Base-by-base conservation (phyloP, 305 asterid genomes). In the Monarda citriodora region DNA sequence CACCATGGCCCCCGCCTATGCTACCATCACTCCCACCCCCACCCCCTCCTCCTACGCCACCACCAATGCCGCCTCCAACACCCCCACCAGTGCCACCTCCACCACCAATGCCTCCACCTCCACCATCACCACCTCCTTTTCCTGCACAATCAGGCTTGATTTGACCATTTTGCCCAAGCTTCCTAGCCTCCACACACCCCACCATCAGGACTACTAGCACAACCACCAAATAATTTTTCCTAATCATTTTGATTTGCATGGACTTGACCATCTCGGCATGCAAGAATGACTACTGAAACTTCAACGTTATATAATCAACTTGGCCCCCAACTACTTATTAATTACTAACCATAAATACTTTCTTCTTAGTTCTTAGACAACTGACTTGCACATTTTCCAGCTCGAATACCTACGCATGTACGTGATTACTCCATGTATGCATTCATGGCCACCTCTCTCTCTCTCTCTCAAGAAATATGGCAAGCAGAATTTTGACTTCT, bases 401-500 rank as follows among this genome's bases (percentile, higher is more conserved):
- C 79, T 69, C 81, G 70, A 69, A 66, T 69, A 61, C 64, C 74
- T 61, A 69, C 63, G 60, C 58, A 58, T 34, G n/a, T 69, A 57
- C 75, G 67, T 66, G 69, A 69, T 56, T 56, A n/a, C 62, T 67
- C 45, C 78, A 59, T 66, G 81, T 69, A 60, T 67, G 72, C 68
- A 72, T 74, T 74, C 72, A 78, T 68, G 66, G 34, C 66, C 75
- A 70, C 79, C 77, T 64, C 83, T 60, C 61, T 58, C 53, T 40
- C 60, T 56, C 52, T 46, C 51, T 18, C 51, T 31, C 38, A 62
- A 34, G 42, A 57, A 55, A 51, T 26, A 26, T 26, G 31, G 5
- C 31, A 23, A 11, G 40, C 20, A 50, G 22, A 21, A 17, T 17
- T 23, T 58, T 69, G 62, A 49, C n/a, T n/a, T n/a, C 71, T 71